Conservation (phyloP, 2,329 filamentous ascomycete species). For the Bipolaris bicolor region DNA sequence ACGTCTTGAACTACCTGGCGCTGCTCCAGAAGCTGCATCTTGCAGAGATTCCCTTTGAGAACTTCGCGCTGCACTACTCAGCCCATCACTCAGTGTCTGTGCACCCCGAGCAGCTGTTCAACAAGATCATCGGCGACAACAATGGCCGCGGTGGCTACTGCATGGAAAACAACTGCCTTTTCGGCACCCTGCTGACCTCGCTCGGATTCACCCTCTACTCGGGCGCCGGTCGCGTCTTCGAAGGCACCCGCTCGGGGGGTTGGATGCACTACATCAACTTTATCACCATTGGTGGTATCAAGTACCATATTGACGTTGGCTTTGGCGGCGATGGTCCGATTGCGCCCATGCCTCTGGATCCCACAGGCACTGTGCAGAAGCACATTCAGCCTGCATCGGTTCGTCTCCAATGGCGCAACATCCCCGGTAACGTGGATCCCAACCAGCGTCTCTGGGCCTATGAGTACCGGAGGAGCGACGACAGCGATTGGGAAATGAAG, state of each 20-base stretch:
- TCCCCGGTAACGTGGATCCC: constrained; percentile 41
- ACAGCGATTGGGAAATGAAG: constrained; percentile 62
- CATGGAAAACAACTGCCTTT: constrained; percentile 65
- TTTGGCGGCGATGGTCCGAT: constrained; percentile 50
- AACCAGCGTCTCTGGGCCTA: constrained; percentile 54
- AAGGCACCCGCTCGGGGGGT: constrained; percentile 33
- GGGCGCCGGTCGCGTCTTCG: constrained; percentile 50
- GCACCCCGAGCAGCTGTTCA: constrained; percentile 57
- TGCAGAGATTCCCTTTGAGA: constrained; percentile 61
- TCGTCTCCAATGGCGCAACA: constrained; percentile 44
- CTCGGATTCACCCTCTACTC: constrained; percentile 57
- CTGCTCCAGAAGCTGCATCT: constrained; percentile 52
- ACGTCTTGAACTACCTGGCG: constrained; percentile 38
- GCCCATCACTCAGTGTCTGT: constrained; percentile 53
- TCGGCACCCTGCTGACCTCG: constrained; percentile 58
- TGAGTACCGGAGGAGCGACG: constrained; percentile 44
- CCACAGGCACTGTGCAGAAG: constrained; percentile 28
- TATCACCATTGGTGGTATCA: constrained; percentile 45
- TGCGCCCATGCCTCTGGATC: constrained; percentile 47
- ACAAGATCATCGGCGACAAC: constrained; percentile 60
- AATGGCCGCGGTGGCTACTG: constrained; percentile 63
- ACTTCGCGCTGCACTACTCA: constrained; percentile 60
- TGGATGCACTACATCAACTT: constrained; percentile 56
- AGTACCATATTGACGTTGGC: constrained; percentile 53
- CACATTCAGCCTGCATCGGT: constrained; percentile 42